Evolutionary conservation across 78 protist genomes (phyloP).

Genomic region (Dictyostelium capitatum): DNA sequence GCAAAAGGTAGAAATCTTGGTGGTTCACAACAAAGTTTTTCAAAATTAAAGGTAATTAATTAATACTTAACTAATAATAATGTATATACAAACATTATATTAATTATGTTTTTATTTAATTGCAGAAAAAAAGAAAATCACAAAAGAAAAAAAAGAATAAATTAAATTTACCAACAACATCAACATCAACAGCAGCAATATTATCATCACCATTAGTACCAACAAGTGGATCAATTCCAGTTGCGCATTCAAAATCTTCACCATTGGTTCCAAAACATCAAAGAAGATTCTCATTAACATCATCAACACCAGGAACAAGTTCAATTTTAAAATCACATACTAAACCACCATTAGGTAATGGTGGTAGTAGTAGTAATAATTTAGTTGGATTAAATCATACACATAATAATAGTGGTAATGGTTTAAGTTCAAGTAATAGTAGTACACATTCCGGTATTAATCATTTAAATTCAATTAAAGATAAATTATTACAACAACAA

Average conservation of each 20-base stretch:
- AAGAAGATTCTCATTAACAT: constrained; percentile 17
- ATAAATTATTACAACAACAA: background rate
- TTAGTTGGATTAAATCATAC: background rate
- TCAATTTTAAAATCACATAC: constrained; percentile 13
- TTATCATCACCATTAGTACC: background rate
- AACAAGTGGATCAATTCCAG: constrained; percentile 4
- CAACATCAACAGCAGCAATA: background rate
- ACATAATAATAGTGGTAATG: background rate
- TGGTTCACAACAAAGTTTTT: constrained; percentile 48
- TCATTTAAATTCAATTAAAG: constrained; percentile 23
- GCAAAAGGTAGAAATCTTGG: constrained; percentile 41
- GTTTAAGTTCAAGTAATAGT: background rate
- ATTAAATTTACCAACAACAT: background rate
- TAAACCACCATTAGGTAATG: background rate
- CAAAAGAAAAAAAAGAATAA: constrained; percentile 32
- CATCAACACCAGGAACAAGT: constrained; percentile 6
- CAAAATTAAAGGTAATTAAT: constrained; percentile 44
- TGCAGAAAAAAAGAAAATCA: constrained; percentile 48
- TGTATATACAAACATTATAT: background rate
- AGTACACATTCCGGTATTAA: background rate
- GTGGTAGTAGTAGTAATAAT: constrained; percentile 1
- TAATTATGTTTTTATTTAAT: background rate
- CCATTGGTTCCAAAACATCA: constrained; percentile 12
- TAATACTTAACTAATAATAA: background rate
- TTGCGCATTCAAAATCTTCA: constrained; percentile 27